Base-by-base conservation (phyloP, 768 basidiomycete genomes). In the Tephrocybe sp. region DNA sequence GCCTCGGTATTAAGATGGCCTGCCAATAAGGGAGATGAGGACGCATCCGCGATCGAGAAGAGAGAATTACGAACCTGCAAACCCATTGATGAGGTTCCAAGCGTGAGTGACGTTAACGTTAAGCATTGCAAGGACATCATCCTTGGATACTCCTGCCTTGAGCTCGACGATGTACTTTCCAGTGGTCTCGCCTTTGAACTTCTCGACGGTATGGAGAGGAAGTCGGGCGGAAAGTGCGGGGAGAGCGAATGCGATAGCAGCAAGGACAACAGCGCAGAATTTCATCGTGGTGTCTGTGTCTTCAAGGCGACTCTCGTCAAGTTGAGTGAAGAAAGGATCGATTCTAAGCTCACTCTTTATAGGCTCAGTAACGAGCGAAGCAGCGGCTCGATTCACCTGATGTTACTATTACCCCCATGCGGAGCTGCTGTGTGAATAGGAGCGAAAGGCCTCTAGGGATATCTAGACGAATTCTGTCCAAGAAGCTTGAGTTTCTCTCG, bases 91-190 rank as follows among this genome's bases (percentile, higher is more conserved):
- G 31, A 60, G 32, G 2, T 60, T 52, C 63, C 63, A 68, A 9
- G 66, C 60, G 37, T 58, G 53, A 34, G 54, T 51, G 9, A 55
- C 53, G n/a, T 24, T 49, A 2, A 37, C 28, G 41, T 47, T 54
- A 36, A 51, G 41, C 21, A n/a, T 9, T n/a, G 39, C 45, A 32
- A 61, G 31, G 41, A 64, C 43, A 35, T 37, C 49, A 28, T 34
- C 25, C 45, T 58, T 63, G 13, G 61, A 54, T 15, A 56, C 62
- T 9, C 67, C 68, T 7, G 59, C 52, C 56, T 67, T 71, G 34
- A 71, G 47, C 40, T 62, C 63, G 50, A 68, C 60, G 36, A 70
- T 66, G 59, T 61, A 62, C 30, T 54, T 61, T 27, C 66, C 68
- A 6, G 50, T 30, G 12, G 28, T 30, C 28, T 30, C 28, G 28